Base-by-base conservation (phyloP, 495 filamentous ascomycete genomes). In the Penicillium silybi region DNA sequence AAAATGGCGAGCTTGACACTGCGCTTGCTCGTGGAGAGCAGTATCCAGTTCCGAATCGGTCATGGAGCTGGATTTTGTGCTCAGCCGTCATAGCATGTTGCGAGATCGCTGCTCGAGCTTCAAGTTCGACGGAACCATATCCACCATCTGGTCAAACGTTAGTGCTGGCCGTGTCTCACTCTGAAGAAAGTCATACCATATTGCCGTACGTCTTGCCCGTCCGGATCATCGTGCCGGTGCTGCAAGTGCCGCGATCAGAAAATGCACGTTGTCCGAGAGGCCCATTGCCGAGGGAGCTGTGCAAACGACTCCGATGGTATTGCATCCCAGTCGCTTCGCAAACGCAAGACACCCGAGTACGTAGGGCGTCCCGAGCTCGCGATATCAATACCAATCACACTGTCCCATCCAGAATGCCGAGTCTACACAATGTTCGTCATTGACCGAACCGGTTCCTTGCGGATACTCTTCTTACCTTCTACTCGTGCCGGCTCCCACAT, bases 301-400 rank as follows among this genome's bases (percentile, higher is more conserved):
- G 48, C 69, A 72, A 6, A 58, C 65, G 18, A 73, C 57, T 3
- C 62, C 70, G 20, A 72, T 57, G 2, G 71, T 74, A 16, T 67
- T 42, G 43, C 65, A 68, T 0, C 66, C 69, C 20, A 66, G 32
- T 6, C 49, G 44, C 35, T 70, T 71, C 1, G 63, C 65, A 50
- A 63, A 71, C 1, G 54, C 54, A 25, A 74, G 57, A 47, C 66
- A 64, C 11, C 66, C 69, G 2, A 74, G 46, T 0, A 73, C 71
- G 46, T 72, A 74, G 1, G 71, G 71, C 1, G 70, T 73, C 71
- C 71, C 0, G 71, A 74, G n/a, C 68, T 68, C 11, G 69, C 69
- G 43, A 74, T 74, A 0, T 68, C 69, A 16, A 71, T 71, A 0
- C 69, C 69, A 16, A 71, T 71, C 17, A 74, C 39, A 15, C 66